A percentile compares a stretch with the other conserved stretches of the same genome.
Conservation (phyloP, 306 rosid species). For the Corylus avellana region DNA sequence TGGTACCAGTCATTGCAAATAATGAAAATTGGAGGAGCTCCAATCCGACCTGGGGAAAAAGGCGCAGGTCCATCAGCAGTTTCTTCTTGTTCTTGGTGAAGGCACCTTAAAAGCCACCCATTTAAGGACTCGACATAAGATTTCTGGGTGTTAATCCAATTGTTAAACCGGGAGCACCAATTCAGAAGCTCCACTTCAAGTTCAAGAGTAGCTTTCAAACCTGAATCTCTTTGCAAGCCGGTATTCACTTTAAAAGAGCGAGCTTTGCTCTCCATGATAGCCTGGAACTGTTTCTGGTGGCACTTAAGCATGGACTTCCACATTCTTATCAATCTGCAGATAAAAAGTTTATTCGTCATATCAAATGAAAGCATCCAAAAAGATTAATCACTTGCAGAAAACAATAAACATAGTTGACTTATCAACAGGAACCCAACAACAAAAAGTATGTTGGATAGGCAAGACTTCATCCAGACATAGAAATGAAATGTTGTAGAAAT, state of each 20-base stretch:
- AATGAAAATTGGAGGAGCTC: conserved; percentile 83
- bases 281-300: conserved; percentile 92
- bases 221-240: conserved; percentile 62
- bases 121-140: conserved; percentile 78
- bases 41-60: conserved; percentile 85
- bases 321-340: conserved; percentile 85
- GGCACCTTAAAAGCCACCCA: conserved; percentile 85
- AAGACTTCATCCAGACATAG: background rate
- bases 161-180: conserved; percentile 85
- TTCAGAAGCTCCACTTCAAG: conserved; percentile 92
- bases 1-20: conserved; percentile 93
- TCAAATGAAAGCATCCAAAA: conserved; percentile 12
- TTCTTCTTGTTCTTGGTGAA: conserved; percentile 74
- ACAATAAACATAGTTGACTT: background rate
- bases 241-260: conserved; percentile 66
- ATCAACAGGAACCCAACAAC: too few relatives aligned
- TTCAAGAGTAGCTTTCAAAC: conserved; percentile 84
- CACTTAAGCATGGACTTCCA: conserved; percentile 91
- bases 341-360: conserved; percentile 30
- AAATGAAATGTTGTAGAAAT: background rate
- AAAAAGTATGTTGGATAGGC: background rate
- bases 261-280: conserved; percentile 85
- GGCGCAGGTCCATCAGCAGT: conserved; percentile 86
- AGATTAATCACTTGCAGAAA: background rate
- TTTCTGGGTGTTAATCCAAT: conserved; percentile 83